These are phyloP conservation scores for Apiospora rasikravindrae DNA, from an alignment of 2,329 filamentous ascomycete species.

Conservation along the genomic window DNA sequence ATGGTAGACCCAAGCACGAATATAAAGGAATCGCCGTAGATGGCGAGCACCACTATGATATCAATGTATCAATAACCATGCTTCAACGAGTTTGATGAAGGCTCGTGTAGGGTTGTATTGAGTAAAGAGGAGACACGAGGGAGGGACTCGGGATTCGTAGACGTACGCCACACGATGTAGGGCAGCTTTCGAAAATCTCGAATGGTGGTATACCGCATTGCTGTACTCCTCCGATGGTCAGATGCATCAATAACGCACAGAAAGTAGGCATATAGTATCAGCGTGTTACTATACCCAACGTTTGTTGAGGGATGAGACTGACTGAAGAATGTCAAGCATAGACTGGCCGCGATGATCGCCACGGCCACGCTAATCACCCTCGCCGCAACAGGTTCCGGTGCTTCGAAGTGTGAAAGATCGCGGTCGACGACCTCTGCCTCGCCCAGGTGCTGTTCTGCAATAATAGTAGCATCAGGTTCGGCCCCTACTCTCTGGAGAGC, in stretches of 20 bases:
- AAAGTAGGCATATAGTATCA: not conserved
- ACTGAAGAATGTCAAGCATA: slow-evolving; percentile 1
- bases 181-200: slow-evolving; percentile 1
- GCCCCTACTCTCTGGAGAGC: not conserved
- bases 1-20: not conserved
- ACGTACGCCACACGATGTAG: not conserved
- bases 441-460: not conserved
- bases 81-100: not conserved
- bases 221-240: not conserved
- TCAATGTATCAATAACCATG: not conserved
- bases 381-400: not conserved
- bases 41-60: not conserved
- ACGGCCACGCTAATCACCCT: slow-evolving; percentile 2
- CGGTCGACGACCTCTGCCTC: not conserved
- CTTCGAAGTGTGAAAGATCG: not conserved
- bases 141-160: not conserved
- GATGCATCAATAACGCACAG: not conserved
- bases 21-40: not conserved
- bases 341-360: not conserved
- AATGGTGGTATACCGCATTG: not conserved
- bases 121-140: not conserved
- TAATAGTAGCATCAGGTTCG: no score
- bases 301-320: not conserved
- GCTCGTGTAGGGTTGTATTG: not conserved
- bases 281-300: not conserved